Percentiles rank a stretch among this genome's conserved stretches.
Evolutionary conservation across 768 basidiomycete genomes (phyloP).

Genomic region (Pisolithus albus): DNA sequence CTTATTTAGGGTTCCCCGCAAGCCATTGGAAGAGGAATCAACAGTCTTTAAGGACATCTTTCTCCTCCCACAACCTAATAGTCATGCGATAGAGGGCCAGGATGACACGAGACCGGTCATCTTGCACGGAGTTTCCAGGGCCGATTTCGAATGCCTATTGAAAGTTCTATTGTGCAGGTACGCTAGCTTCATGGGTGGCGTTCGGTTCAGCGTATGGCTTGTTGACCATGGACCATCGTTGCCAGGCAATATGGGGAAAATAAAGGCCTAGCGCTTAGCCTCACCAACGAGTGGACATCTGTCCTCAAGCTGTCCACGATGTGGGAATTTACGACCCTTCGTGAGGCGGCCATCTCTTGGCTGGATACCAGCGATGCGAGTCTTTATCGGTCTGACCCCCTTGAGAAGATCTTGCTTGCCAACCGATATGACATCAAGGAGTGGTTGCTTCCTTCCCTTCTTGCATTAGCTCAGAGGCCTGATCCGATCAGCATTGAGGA

Average conservation of each 20-base stretch:
- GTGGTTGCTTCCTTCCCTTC: too few relatives aligned
- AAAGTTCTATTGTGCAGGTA: constrained; percentile 10
- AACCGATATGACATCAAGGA: too few relatives aligned
- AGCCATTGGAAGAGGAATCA: constrained; percentile 12
- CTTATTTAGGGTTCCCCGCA: constrained; percentile 16
- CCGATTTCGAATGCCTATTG: constrained; percentile 16
- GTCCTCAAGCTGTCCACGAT: constrained; percentile 1
- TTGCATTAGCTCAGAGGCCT: too few relatives aligned
- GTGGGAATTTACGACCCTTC: background rate
- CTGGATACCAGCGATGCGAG: too few relatives aligned
- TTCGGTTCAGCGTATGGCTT: background rate
- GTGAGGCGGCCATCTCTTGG: too few relatives aligned
- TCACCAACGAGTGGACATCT: background rate
- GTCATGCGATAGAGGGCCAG: constrained; percentile 6
- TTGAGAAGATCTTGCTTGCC: too few relatives aligned
- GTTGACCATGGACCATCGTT: background rate
- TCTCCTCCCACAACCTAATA: constrained; percentile 9
- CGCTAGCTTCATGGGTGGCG: too few relatives aligned
- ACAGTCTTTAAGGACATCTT: constrained; percentile 17
- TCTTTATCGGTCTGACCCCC: too few relatives aligned
- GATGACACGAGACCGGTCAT: constrained; percentile 13
- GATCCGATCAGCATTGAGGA: too few relatives aligned
- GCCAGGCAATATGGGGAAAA: background rate
- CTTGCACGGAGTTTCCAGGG: constrained; percentile 7
- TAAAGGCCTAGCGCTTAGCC: background rate